These are phyloP conservation scores for Phytophthora chlamydospora DNA, from an alignment of 352 stramenopile genomes.

Conservation along the genomic window DNA sequence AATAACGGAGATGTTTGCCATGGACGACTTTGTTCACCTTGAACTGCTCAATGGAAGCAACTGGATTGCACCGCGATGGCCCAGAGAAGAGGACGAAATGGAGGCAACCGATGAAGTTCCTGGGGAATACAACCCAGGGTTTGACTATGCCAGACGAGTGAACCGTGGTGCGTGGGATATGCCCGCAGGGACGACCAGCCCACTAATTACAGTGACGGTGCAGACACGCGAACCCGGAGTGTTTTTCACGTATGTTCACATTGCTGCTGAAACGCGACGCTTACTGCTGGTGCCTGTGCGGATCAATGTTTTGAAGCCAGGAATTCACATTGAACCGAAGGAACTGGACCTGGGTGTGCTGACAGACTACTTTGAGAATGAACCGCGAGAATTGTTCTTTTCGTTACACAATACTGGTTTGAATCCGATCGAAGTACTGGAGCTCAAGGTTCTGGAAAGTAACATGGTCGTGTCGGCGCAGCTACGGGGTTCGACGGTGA, in stretches of 20 bases:
- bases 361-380: constrained; percentile 30
- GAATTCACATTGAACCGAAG: constrained; percentile 45
- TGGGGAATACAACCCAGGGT: constrained; percentile 27
- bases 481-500: constrained; percentile 35
- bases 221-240: constrained; percentile 23
- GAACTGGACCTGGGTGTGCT: constrained; percentile 46
- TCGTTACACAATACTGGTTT: constrained; percentile 48
- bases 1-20: constrained; percentile 54
- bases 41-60: constrained; percentile 25
- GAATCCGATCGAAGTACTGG: constrained; percentile 44
- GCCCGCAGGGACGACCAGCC: constrained; percentile 31
- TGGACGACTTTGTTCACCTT: constrained; percentile 46
- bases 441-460: constrained; percentile 36
- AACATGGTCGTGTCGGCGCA: constrained; percentile 41
- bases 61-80: constrained; percentile 35
- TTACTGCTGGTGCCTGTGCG: constrained; percentile 45
- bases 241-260: constrained; percentile 48
- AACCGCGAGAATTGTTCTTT: constrained; percentile 36
- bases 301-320: constrained; percentile 43
- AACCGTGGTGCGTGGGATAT: constrained; percentile 49
- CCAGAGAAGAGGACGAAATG: constrained; percentile 17
- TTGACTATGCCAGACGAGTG: constrained; percentile 22
- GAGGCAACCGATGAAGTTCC: constrained; percentile 15
- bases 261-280: constrained; percentile 19
- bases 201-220: constrained; percentile 49